These are phyloP conservation scores for Fulvia fulva DNA, from an alignment of 2,329 filamentous ascomycete species.

Conservation along the genomic window DNA sequence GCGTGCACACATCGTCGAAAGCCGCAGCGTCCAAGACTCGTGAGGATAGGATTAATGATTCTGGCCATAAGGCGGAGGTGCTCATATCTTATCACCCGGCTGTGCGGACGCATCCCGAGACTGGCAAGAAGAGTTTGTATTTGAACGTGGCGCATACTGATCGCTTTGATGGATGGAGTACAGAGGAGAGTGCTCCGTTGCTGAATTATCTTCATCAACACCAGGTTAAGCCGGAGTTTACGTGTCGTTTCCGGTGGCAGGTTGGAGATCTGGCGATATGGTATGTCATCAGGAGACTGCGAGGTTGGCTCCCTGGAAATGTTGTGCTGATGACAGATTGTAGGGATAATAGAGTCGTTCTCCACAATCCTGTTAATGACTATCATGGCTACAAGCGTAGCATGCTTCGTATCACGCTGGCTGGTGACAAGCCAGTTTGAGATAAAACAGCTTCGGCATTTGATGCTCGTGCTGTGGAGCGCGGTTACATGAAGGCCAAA, in stretches of 20 bases:
- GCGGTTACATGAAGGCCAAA: background rate
- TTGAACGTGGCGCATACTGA: slow-evolving; percentile 82
- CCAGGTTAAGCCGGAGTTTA: slow-evolving; percentile 66
- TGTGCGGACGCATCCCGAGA: slow-evolving; percentile 71
- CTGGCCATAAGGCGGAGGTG: slow-evolving; percentile 66
- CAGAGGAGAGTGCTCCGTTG: slow-evolving; percentile 73
- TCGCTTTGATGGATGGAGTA: slow-evolving; percentile 74
- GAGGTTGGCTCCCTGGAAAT: too few species aligned
- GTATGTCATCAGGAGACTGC: background rate
- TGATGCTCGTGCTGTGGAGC: too few species aligned
- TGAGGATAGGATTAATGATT: slow-evolving; percentile 51
- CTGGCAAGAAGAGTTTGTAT: slow-evolving; percentile 75
- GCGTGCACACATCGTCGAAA: slow-evolving; percentile 68
- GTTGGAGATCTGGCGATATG: background rate
- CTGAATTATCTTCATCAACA: slow-evolving; percentile 73
- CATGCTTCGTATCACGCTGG: slow-evolving; percentile 11
- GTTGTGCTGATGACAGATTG: slow-evolving; percentile 2
- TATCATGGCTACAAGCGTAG: slow-evolving; percentile 9
- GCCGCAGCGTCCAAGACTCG: slow-evolving; percentile 39
- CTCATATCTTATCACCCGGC: slow-evolving; percentile 63
- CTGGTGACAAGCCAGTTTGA: slow-evolving; percentile 6
- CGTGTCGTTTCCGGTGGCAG: slow-evolving; percentile 65
- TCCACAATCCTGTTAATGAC: slow-evolving; percentile 20
- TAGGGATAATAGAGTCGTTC: slow-evolving; percentile 20
- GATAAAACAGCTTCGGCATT: background rate